Conservation (phyloP, 2,329 filamentous ascomycete genomes). For the Shiraia bambusicola region DNA sequence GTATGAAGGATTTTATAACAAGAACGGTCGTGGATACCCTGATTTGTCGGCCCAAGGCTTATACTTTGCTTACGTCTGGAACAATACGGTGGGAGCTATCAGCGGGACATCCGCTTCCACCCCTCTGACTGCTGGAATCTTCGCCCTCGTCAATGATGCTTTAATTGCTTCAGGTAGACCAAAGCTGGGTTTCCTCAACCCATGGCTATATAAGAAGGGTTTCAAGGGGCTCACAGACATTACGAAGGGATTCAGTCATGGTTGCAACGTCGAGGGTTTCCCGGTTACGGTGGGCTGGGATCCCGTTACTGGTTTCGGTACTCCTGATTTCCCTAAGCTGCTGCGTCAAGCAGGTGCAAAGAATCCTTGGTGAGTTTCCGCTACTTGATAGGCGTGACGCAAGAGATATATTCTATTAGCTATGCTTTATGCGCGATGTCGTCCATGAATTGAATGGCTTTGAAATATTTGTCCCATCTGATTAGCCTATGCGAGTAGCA, state of each 20-base stretch:
- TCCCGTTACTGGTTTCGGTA: slow-evolving; percentile 41
- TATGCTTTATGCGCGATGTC: no score
- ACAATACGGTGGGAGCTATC: slow-evolving; percentile 42
- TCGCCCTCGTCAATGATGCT: slow-evolving; percentile 65
- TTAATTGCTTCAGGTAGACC: slow-evolving; percentile 53
- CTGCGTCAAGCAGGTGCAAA: slow-evolving; percentile 25
- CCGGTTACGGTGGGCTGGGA: slow-evolving; percentile 42
- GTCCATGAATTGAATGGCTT: background rate
- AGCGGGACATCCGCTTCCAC: slow-evolving; percentile 59
- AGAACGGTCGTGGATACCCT: slow-evolving; percentile 60
- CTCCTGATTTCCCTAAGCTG: slow-evolving; percentile 34
- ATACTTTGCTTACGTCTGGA: slow-evolving; percentile 49
- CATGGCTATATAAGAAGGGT: slow-evolving; percentile 58
- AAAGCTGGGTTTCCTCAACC: slow-evolving; percentile 61
- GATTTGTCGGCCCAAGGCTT: slow-evolving; percentile 64
- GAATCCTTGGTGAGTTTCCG: slow-evolving; percentile 4
- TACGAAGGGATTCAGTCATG: slow-evolving; percentile 40
- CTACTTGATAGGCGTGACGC: background rate
- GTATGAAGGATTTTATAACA: slow-evolving; percentile 54
- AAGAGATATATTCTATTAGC: no score
- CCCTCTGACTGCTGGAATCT: slow-evolving; percentile 60
- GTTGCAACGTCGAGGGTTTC: slow-evolving; percentile 44
- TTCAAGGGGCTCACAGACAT: slow-evolving; percentile 54
- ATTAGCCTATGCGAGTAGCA: background rate
- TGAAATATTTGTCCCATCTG: background rate